Evolutionary conservation across 2,329 filamentous ascomycete species (phyloP).

Genomic region (Blumeria graminis): DNA sequence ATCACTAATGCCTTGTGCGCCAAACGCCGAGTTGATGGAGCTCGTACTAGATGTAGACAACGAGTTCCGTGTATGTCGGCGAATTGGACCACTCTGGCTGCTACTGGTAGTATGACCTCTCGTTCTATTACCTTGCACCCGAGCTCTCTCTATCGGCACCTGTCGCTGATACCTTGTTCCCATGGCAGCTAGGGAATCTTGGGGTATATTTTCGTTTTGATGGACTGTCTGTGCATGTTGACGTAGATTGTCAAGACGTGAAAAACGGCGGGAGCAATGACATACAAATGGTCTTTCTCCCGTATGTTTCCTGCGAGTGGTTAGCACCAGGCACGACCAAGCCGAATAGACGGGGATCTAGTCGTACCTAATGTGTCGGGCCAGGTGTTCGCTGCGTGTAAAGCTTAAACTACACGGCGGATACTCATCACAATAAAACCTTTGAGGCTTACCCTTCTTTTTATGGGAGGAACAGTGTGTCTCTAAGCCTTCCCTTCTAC

Average conservation of each 20-base stretch:
- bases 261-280: conserved; percentile 82
- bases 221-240: conserved; percentile 97
- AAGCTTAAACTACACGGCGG: conserved; percentile 88
- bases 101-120: conserved; percentile 58
- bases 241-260: conserved; percentile 75
- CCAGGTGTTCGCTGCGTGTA: conserved; percentile 83
- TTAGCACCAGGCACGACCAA: conserved; percentile 10
- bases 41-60: conserved; percentile 71
- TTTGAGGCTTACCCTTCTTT: conserved; percentile 91
- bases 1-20: conserved; percentile 27
- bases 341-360: neutral
- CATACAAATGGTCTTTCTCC: conserved; percentile 93
- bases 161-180: conserved; percentile 83
- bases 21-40: conserved; percentile 35
- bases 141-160: conserved; percentile 65
- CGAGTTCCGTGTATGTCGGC: conserved; percentile 61
- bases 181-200: conserved; percentile 76
- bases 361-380: conserved; percentile 66
- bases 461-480: conserved; percentile 14
- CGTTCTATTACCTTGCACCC: conserved; percentile 46
- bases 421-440: conserved; percentile 89
- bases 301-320: conserved; percentile 56
- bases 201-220: conserved; percentile 88
- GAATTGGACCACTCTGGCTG: conserved; percentile 42
- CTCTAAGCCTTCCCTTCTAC: too few relatives aligned